phyloP scores from a whole-genome alignment of 129 eudicot genomes.

The Cynara cardunculus region DNA sequence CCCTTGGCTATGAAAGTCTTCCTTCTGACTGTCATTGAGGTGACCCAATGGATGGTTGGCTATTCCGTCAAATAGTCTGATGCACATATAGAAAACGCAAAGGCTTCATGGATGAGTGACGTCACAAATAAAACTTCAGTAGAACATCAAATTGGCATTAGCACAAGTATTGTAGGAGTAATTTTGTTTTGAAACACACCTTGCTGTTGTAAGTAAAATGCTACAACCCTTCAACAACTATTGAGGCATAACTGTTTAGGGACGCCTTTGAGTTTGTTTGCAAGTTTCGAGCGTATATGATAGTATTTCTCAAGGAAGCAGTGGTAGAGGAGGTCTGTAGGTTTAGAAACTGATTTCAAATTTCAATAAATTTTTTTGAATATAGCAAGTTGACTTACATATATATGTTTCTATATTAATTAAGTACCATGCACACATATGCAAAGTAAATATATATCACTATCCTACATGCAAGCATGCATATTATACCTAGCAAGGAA shows the following conservation, averaged over 20 bases:
- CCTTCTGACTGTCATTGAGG: neutral
- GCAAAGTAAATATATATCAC: no score
- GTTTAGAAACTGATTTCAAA: neutral
- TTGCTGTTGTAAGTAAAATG: neutral
- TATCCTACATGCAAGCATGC: neutral
- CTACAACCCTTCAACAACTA: neutral
- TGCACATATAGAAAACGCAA: neutral
- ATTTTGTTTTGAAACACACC: no score
- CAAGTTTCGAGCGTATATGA: neutral
- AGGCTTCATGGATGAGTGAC: neutral
- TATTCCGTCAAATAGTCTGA: neutral
- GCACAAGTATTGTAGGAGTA: neutral
- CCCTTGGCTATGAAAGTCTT: neutral
- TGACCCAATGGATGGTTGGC: neutral
- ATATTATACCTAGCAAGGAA: neutral
- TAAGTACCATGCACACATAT: neutral
- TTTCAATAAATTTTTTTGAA: no score
- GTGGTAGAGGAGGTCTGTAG: neutral
- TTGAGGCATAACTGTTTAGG: neutral
- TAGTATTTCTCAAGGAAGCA: neutral
- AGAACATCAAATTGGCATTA: neutral
- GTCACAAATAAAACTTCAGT: neutral
- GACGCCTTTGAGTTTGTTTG: neutral
- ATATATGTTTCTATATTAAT: neutral
- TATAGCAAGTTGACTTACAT: neutral